Evolutionary conservation across 306 rosid species (phyloP), one percentile per base, ranked within the genome.

Genomic region (Ceratonia siliqua): DNA sequence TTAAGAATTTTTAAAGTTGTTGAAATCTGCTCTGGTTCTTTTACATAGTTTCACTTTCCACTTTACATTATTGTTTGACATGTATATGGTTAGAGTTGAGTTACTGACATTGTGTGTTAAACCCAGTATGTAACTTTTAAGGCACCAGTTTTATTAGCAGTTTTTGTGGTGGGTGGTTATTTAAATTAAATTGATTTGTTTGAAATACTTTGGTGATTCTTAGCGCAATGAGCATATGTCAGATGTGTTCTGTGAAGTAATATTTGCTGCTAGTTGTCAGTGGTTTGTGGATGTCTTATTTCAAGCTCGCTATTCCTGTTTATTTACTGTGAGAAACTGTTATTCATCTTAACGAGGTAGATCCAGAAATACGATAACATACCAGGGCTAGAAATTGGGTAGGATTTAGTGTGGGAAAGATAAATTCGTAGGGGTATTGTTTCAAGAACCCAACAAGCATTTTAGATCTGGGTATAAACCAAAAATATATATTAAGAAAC

Each of bases 141-240:
- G 43, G 15, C 17, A 4, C 45, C 20, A 18, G 59, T 32, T 48
- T 27, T 67, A 12, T 15, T 48, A 10, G 45, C 24, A 17, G 58
- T 68, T 68, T 46, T 12, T 10, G n/a, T 46, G 10, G 28, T 5
- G 6, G 73, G 72, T 67, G 55, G 54, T 65, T 67, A 30, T 67
- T 67, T 15, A n/a, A n/a, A n/a, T 35, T 3, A 45, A 11, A 25
- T 43, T 66, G 39, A 66, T 64, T 64, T 41, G 20, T 62, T 18
- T 35, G 18, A 36, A 62, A 35, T 17, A 15, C 0, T 17, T 7
- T 17, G 55, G 10, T 49, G 24, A 49, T 18, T 49, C 25, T 18
- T 41, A 10, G 46, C 12, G 46, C 46, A 49, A 49, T 5, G 55
- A 49, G 55, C 55, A 17, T 49, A 49, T 14, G 25, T 49, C 43